These are phyloP conservation scores for Fragilaria crotonensis DNA, from an alignment of 108 stramenopile species.

Conservation along the genomic window DNA sequence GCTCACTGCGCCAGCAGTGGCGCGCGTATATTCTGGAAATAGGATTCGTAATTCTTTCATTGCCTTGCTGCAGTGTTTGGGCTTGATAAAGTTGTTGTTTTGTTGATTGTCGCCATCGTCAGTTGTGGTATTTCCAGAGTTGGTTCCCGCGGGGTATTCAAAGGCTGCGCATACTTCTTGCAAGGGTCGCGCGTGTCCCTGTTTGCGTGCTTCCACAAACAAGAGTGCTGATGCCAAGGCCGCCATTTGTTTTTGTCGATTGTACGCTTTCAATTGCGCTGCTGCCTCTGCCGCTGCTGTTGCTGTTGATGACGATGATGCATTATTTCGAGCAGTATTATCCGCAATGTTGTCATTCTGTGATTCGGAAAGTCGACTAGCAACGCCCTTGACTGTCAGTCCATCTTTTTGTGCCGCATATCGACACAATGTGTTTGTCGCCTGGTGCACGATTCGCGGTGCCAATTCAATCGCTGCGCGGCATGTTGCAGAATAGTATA, in stretches of 20 bases:
- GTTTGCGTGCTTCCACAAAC: slow-evolving; percentile 29
- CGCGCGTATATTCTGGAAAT: slow-evolving; percentile 38
- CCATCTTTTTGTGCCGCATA: slow-evolving; percentile 40
- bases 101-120: neutral
- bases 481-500: slow-evolving; percentile 30
- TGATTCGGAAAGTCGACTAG: slow-evolving; percentile 18
- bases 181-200: slow-evolving; percentile 28
- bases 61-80: slow-evolving; percentile 47
- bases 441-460: slow-evolving; percentile 29
- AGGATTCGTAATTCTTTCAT: slow-evolving; percentile 37
- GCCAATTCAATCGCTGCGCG: slow-evolving; percentile 21
- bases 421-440: slow-evolving; percentile 16
- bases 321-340: neutral
- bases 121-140: neutral
- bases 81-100: slow-evolving; percentile 21
- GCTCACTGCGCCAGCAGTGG: neutral
- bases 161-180: slow-evolving; percentile 38
- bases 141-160: neutral
- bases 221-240: slow-evolving; percentile 37
- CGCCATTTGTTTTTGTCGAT: slow-evolving; percentile 37
- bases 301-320: neutral
- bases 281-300: slow-evolving; percentile 10
- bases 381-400: slow-evolving; percentile 34
- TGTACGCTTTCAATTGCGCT: slow-evolving; percentile 25
- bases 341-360: neutral